A percentile compares a stretch with the other conserved stretches of the same genome.
Conservation (phyloP, 2,329 filamentous ascomycete genomes). For the Didymella segeticola region DNA sequence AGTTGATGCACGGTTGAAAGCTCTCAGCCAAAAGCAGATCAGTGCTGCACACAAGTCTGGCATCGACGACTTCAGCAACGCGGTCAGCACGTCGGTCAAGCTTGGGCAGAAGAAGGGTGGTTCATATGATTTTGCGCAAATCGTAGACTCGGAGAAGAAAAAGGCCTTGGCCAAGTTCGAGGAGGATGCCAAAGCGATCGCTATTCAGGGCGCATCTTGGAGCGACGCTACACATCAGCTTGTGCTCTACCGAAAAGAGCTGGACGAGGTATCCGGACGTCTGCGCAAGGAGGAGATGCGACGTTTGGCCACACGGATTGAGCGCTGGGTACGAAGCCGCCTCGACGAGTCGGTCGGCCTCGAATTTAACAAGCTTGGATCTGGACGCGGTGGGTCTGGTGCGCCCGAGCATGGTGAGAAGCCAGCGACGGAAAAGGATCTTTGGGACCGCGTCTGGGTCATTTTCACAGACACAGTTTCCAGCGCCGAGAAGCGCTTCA, state of each 20-base stretch:
- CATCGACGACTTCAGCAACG: constrained; percentile 82
- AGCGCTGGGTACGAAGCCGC: constrained; percentile 90
- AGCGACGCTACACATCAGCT: constrained; percentile 85
- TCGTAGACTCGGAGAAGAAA: constrained; percentile 83
- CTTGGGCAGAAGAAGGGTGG: constrained; percentile 89
- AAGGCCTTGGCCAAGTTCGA: constrained; percentile 78
- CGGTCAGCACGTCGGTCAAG: constrained; percentile 87
- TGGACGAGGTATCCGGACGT: constrained; percentile 84
- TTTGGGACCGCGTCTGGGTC: constrained; percentile 96
- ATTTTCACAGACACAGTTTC: constrained; percentile 82
- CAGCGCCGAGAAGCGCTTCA: constrained; percentile 85
- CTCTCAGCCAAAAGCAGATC: constrained; percentile 87
- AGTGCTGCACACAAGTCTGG: constrained; percentile 88
- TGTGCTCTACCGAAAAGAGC: constrained; percentile 82
- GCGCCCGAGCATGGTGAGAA: constrained; percentile 80
- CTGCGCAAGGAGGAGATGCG: constrained; percentile 96
- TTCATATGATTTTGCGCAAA: constrained; percentile 92
- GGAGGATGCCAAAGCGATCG: constrained; percentile 73
- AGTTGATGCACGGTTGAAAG: constrained; percentile 85
- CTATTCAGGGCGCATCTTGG: constrained; percentile 84
- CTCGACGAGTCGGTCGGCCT: constrained; percentile 86
- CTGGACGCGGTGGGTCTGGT: constrained; percentile 80
- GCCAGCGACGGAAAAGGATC: constrained; percentile 74
- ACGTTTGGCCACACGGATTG: constrained; percentile 84
- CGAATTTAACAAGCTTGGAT: constrained; percentile 95